phyloP scores from a whole-genome alignment of 305 asterid species.

The Fraxinus platypoda region DNA sequence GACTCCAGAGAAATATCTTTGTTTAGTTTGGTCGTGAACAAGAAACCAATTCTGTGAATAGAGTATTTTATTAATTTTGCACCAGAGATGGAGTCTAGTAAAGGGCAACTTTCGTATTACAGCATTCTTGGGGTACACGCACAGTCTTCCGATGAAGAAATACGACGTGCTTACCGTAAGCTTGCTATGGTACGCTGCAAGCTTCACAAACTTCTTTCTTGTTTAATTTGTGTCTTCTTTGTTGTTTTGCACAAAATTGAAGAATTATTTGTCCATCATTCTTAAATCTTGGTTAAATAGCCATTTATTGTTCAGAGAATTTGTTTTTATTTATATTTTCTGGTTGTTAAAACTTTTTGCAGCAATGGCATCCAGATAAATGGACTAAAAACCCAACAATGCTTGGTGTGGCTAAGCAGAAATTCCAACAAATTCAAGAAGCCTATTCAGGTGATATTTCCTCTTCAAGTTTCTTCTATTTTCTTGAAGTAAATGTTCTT shows the following conservation, averaged over 20 bases:
- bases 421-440: conserved; percentile 83
- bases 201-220: neutral
- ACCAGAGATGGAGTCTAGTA: conserved; percentile 14
- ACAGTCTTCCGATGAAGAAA: conserved; percentile 38
- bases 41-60: neutral
- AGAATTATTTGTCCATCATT: too few species aligned
- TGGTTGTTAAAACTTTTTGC: conserved; percentile 25
- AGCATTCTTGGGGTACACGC: conserved; percentile 31
- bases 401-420: conserved; percentile 62
- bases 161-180: conserved; percentile 39
- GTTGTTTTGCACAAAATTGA: neutral
- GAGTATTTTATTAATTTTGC: neutral
- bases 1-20: too few species aligned
- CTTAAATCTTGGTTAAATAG: too few species aligned
- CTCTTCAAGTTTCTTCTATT: neutral
- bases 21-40: neutral
- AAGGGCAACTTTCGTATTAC: conserved; percentile 31
- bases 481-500: neutral
- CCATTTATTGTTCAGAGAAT: too few species aligned
- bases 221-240: neutral
- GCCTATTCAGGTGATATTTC: conserved; percentile 76
- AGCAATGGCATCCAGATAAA: conserved; percentile 97
- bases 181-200: conserved; percentile 36
- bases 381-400: conserved; percentile 57
- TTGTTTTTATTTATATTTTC: too few species aligned